phyloP scores from a whole-genome alignment of 2,329 filamentous ascomycete species.

The Chaetomium sp. region DNA sequence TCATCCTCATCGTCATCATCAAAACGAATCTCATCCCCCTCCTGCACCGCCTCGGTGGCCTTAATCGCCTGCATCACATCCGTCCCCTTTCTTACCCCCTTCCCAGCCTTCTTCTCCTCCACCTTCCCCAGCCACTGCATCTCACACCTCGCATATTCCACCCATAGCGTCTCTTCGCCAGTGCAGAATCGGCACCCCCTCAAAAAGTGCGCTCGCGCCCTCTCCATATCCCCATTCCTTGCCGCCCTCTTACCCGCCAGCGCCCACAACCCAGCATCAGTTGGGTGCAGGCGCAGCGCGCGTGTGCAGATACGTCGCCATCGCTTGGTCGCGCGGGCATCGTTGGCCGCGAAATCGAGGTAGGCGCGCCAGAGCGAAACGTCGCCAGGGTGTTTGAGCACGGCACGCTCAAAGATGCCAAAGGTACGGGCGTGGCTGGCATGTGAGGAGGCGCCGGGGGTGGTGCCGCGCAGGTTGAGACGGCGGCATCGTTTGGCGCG shows the following conservation, averaged over 20 bases:
- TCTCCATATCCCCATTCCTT: constrained; percentile 76
- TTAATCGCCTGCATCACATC: constrained; percentile 32
- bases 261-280: constrained; percentile 78
- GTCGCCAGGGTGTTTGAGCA: constrained; percentile 76
- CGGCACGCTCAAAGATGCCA: constrained; percentile 80
- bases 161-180: constrained; percentile 65
- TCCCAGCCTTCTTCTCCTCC: constrained; percentile 58
- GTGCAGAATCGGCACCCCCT: constrained; percentile 86
- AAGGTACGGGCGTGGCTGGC: constrained; percentile 78
- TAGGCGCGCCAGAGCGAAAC: constrained; percentile 84
- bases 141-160: constrained; percentile 86
- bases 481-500: constrained; percentile 77
- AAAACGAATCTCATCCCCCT: constrained; percentile 34
- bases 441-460: constrained; percentile 51
- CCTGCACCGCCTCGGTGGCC: constrained; percentile 44
- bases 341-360: constrained; percentile 68
- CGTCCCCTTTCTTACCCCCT: constrained; percentile 30
- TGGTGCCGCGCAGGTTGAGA: constrained; percentile 64
- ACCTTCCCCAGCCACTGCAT: constrained; percentile 87
- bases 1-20: constrained; percentile 43
- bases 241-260: constrained; percentile 75
- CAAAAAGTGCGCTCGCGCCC: constrained; percentile 78
- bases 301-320: constrained; percentile 59
- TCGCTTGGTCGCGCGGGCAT: constrained; percentile 58
- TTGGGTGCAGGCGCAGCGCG: constrained; percentile 78